These are phyloP conservation scores for Naematelia aurantialba DNA, from an alignment of 768 basidiomycete genomes.

Conservation along the genomic window DNA sequence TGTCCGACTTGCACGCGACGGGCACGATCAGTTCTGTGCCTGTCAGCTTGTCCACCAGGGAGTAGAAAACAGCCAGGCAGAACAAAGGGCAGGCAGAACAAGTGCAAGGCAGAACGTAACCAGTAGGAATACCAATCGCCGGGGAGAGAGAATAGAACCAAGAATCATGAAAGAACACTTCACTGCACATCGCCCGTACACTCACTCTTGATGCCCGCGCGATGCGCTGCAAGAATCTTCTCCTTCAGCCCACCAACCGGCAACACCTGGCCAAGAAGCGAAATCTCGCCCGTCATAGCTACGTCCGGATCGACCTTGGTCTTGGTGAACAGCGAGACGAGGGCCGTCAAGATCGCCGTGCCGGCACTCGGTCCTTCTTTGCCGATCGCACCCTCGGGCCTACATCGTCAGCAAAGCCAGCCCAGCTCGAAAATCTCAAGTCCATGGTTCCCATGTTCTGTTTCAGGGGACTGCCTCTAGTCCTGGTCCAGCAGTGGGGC, in stretches of 20 bases:
- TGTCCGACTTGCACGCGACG: constrained; percentile 78
- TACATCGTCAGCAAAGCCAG: constrained; percentile 9
- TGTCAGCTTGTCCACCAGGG: constrained; percentile 7
- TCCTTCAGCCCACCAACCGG: constrained; percentile 90
- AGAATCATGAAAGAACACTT: no score
- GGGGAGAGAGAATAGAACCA: no score
- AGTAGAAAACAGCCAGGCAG: constrained; percentile 55
- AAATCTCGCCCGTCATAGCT: constrained; percentile 98
- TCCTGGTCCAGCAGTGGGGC: background rate
- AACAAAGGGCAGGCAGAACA: no score
- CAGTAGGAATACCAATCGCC: no score
- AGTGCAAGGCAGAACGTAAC: constrained; percentile 64
- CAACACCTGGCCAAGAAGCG: constrained; percentile 89
- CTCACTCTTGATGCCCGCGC: constrained; percentile 85
- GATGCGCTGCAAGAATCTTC: constrained; percentile 76
- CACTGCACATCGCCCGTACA: no score
- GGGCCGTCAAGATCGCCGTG: constrained; percentile 84
- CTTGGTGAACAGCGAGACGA: constrained; percentile 86
- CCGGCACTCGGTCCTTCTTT: constrained; percentile 96
- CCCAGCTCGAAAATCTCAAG: background rate
- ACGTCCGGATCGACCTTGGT: constrained; percentile 80
- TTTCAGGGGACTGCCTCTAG: background rate
- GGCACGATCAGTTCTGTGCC: constrained; percentile 51
- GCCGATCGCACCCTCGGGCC: constrained; percentile 49
- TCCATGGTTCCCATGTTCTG: no score